These are phyloP conservation scores for Cladobotryum mycophilum DNA, from an alignment of 2,329 filamentous ascomycete species.

Conservation along the genomic window DNA sequence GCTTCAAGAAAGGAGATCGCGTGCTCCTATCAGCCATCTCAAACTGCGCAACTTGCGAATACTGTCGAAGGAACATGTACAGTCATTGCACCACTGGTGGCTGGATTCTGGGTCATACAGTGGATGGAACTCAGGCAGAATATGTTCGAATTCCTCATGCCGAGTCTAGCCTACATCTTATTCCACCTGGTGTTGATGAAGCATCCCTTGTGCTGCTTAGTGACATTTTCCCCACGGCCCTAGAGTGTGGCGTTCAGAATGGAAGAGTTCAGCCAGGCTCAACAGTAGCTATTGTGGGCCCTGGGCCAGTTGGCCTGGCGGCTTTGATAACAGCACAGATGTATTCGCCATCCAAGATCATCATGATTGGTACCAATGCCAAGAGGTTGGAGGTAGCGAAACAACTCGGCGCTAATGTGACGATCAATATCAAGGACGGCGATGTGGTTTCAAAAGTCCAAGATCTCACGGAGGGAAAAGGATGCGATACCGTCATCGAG, in stretches of 20 bases:
- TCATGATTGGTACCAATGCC: slow-evolving; percentile 46
- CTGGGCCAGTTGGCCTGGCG: slow-evolving; percentile 51
- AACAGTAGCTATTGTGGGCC: slow-evolving; percentile 48
- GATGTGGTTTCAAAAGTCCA: slow-evolving; percentile 34
- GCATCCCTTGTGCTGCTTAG: slow-evolving; percentile 43
- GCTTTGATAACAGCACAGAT: slow-evolving; percentile 48
- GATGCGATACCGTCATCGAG: slow-evolving; percentile 53
- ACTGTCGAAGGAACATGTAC: slow-evolving; percentile 44
- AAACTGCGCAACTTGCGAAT: slow-evolving; percentile 44
- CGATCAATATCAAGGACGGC: slow-evolving; percentile 31
- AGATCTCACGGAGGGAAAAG: slow-evolving; percentile 41
- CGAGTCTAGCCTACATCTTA: slow-evolving; percentile 38
- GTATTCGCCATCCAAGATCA: slow-evolving; percentile 45
- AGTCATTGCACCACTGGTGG: slow-evolving; percentile 48
- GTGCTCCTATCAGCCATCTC: slow-evolving; percentile 48
- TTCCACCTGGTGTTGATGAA: slow-evolving; percentile 37
- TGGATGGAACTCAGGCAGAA: slow-evolving; percentile 52
- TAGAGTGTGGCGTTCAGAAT: slow-evolving; percentile 48
- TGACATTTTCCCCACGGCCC: slow-evolving; percentile 51
- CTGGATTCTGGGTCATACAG: slow-evolving; percentile 48
- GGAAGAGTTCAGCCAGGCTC: slow-evolving; percentile 45
- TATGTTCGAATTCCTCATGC: slow-evolving; percentile 48
- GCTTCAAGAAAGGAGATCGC: slow-evolving; percentile 42
- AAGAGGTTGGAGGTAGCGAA: slow-evolving; percentile 41
- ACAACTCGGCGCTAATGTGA: slow-evolving; percentile 41